Evolutionary conservation across 1,139 yeast genomes (phyloP), one percentile per base, ranked within the genome.

Genomic region (Saccharomyces hybrid): DNA sequence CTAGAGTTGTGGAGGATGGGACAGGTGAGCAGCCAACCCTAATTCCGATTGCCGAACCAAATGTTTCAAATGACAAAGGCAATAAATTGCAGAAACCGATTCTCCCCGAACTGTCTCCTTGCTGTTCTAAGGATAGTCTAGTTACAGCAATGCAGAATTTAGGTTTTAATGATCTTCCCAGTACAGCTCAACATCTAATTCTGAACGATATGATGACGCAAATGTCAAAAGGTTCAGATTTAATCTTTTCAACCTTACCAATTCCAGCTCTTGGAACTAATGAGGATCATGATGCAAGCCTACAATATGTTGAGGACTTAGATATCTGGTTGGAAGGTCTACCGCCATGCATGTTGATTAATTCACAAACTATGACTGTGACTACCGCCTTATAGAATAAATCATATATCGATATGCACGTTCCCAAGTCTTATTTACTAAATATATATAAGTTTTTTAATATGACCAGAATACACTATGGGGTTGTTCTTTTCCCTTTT

Each of bases 281-380:
- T 70, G 74, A 80, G 57, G 81, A 80, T 59, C 84, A 81, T 53
- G 79, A 75, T 13, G 93, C 84, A 28, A 80, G 95, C 49, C 73
- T 82, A 53, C 90, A 86, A 49, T 93, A 90, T 65, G 81, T 87
- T 9, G 83, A 83, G 55, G 86, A 86, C 61, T 74, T 93, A 54
- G 86, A 90, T 50, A 72, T 87, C 13, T 88, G 97, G 95, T 76
- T 90, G 54, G 80, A 83, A 52, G 89, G 79, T 8, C 72, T 93
- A 49, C 97, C 97, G 0, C 97, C 98, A 0, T 78, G 82, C 3
- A 69, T 93, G 66, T 71, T 93, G 58, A 77, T 93, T 54, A 91
- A 93, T 67, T 88, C 97, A 0, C 96, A 90, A 70, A 86, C 96
- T 0, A 89, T 91, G 75, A 93, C 99, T 0, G 98, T 93, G 1